Percentiles rank a stretch among this genome's conserved stretches.
Evolutionary conservation across 805 yeast genomes (phyloP).

Genomic region (Sugiyamaella lignohabitans): DNA sequence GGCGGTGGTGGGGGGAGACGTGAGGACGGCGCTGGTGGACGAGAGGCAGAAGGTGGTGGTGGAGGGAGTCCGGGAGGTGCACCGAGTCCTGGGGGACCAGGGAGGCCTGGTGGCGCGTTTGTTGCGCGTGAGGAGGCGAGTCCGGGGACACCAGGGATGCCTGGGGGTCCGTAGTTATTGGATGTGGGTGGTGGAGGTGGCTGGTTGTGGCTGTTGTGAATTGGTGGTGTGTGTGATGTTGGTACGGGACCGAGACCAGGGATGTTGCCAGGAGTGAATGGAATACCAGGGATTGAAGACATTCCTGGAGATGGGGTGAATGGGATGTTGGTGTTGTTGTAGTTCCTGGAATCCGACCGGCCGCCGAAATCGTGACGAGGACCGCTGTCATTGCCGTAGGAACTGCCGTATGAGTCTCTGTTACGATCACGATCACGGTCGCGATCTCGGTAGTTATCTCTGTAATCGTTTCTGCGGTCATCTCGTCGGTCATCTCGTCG

Average conservation of each 20-base stretch:
- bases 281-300: conserved; percentile 1
- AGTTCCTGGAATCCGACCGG: conserved; percentile 4
- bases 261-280: conserved; percentile 5
- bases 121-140: conserved; percentile 17
- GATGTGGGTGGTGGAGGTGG: too few relatives aligned
- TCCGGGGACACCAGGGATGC: conserved; percentile 21
- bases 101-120: conserved; percentile 22
- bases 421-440: background rate
- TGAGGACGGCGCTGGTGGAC: background rate
- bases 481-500: background rate
- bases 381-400: too few relatives aligned
- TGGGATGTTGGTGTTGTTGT: conserved; percentile 8
- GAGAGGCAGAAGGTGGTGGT: conserved; percentile 20
- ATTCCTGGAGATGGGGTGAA: background rate
- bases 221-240: conserved; percentile 21
- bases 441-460: conserved; percentile 1
- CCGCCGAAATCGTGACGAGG: too few relatives aligned
- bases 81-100: conserved; percentile 12
- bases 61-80: conserved; percentile 20
- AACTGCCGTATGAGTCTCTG: background rate
- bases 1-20: background rate
- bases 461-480: conserved; percentile 2
- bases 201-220: conserved; percentile 22
- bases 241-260: conserved; percentile 11
- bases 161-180: conserved; percentile 23